Conservation (phyloP, 2,329 filamentous ascomycete genomes). For the Catunica adiposa region DNA sequence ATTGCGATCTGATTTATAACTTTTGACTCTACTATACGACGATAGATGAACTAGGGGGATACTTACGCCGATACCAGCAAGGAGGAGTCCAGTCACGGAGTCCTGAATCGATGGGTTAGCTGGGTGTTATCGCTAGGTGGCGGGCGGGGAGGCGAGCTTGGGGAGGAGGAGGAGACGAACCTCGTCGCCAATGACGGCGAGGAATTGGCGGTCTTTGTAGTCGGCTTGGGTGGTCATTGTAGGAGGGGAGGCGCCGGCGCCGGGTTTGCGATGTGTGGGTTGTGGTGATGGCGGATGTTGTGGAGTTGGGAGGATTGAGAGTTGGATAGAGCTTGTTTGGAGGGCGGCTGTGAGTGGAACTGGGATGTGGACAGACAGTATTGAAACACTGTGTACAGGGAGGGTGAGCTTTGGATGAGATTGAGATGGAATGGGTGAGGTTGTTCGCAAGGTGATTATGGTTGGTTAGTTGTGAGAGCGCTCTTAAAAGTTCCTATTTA, state of each 20-base stretch:
- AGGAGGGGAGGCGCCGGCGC: constrained; percentile 15
- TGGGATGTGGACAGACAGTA: no score
- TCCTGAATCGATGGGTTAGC: constrained; percentile 45
- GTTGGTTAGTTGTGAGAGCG: not conserved
- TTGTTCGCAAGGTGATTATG: no score
- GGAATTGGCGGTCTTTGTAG: constrained; percentile 78
- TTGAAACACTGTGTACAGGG: no score
- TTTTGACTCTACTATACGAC: not conserved
- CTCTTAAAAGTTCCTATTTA: no score
- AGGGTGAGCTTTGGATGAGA: no score
- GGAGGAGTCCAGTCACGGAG: constrained; percentile 85
- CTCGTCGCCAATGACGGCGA: constrained; percentile 96
- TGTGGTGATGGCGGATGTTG: not conserved
- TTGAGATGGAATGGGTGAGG: no score
- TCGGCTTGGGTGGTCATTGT: constrained; percentile 37
- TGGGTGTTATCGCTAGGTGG: no score
- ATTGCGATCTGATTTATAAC: no score
- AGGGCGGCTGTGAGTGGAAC: no score
- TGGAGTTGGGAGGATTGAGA: not conserved
- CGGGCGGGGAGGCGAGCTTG: not conserved
- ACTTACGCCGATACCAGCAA: constrained; percentile 82
- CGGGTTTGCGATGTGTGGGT: not conserved
- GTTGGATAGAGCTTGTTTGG: not conserved
- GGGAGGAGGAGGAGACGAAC: constrained; percentile 26
- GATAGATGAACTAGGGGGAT: not conserved